phyloP scores from a whole-genome alignment of 805 yeast species.

The Wickerhamomyces rabaulensis region DNA sequence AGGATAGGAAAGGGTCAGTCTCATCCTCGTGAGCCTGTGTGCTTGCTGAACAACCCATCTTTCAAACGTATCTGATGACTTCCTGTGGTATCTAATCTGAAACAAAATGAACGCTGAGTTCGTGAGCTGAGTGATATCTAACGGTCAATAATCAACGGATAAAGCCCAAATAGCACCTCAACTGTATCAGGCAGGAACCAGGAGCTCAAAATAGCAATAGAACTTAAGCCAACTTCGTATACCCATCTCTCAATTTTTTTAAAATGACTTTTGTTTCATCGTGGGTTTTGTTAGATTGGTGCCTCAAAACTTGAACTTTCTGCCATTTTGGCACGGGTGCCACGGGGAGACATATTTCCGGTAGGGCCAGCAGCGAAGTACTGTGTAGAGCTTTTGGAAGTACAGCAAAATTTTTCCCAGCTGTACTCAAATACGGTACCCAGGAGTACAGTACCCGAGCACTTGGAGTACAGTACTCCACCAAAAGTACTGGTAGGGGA shows the following conservation, averaged over 20 bases:
- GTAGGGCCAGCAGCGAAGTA: neutral
- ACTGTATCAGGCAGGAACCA: neutral
- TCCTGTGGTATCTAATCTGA: no score
- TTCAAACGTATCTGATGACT: no score
- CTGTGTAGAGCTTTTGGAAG: no score
- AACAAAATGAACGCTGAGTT: no score
- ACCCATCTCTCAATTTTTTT: neutral
- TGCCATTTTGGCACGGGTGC: neutral
- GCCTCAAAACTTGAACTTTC: neutral
- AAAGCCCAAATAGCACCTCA: no score
- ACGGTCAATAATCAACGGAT: neutral
- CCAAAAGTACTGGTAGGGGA: no score
- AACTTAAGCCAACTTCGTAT: neutral
- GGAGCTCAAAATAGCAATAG: neutral
- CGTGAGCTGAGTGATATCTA: no score
- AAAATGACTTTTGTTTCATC: neutral
- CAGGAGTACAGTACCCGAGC: no score
- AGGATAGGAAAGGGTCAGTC: constrained; percentile 43
- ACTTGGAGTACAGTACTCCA: no score
- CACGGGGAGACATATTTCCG: neutral
- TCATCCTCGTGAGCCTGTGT: constrained; percentile 38
- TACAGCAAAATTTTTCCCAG: no score
- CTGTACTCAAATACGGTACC: no score
- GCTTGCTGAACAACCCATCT: constrained; percentile 73
- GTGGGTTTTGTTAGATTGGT: neutral